These are phyloP conservation scores for Colletotrichum camelliae DNA, from an alignment of 2,329 filamentous ascomycete genomes.

Conservation along the genomic window DNA sequence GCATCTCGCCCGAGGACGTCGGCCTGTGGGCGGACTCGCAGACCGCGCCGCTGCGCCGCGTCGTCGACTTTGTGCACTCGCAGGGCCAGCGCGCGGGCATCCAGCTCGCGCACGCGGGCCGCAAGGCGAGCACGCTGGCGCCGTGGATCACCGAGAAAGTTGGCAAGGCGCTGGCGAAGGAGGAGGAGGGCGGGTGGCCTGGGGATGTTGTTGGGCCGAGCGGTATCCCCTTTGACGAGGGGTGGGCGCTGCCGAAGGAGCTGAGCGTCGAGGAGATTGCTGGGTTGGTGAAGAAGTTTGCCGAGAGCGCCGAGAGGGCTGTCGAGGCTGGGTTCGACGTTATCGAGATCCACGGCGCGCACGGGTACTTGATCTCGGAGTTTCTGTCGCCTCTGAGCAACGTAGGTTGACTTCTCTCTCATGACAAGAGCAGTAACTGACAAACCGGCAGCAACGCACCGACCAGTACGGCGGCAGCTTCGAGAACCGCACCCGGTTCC, in stretches of 20 bases:
- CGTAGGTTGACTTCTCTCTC: conserved; percentile 32
- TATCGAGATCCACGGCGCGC: conserved; percentile 71
- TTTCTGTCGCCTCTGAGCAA: conserved; percentile 69
- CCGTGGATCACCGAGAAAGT: conserved; percentile 67
- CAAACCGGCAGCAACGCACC: conserved; percentile 51
- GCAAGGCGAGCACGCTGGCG: conserved; percentile 66
- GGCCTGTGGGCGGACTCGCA: conserved; percentile 89
- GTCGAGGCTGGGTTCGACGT: conserved; percentile 76
- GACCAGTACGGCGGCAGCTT: conserved; percentile 71
- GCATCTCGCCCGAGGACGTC: conserved; percentile 81
- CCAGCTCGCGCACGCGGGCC: conserved; percentile 82
- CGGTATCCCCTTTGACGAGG: conserved; percentile 63
- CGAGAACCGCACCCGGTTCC: conserved; percentile 68
- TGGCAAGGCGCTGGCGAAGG: conserved; percentile 54
- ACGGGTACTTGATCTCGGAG: conserved; percentile 70
- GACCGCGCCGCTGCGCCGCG: conserved; percentile 71
- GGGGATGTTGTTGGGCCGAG: conserved; percentile 58
- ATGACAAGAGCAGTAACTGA: not conserved
- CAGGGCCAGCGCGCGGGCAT: conserved; percentile 80
- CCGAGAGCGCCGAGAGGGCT: conserved; percentile 61
- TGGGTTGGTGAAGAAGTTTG: conserved; percentile 66
- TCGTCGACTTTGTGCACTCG: conserved; percentile 80
- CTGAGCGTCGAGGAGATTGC: conserved; percentile 74
- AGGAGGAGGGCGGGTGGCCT: conserved; percentile 61
- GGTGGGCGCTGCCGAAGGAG: conserved; percentile 67